Base-by-base conservation (phyloP, 2,329 filamentous ascomycete species). In the Fonsecaea multimorphosa region DNA sequence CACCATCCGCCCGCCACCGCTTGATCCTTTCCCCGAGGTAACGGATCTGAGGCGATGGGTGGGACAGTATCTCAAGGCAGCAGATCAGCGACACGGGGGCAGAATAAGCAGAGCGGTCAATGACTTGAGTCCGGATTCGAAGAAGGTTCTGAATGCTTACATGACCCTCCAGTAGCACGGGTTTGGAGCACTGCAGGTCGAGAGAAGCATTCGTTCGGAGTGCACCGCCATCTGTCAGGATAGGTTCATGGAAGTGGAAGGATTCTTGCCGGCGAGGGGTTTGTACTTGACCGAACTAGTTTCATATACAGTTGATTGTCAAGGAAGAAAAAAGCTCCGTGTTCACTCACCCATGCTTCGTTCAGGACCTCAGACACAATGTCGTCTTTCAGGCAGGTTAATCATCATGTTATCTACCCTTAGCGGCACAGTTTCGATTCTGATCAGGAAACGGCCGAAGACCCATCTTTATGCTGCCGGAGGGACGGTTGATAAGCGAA, bases 21-120 rank as follows among this genome's bases (percentile, higher is more conserved):
- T 84, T 58, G 95, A 98, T 76, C 90, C 93, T 22, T 98, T 93
- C 82, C 90, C 93, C 0, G 91, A 97, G 67, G 88, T 97, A 14
- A 89, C 93, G 61, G 91, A 93, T 66, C 82, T 92, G 60, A 90
- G 90, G 76, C 78, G 76, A 9, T 99, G 94, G 94, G 93, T 97
- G n/a, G 84, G 90, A 63, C 81, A 85, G 69, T 93, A 92, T 76
- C 81, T 97, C 74, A 89, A 89, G 74, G 87, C 89, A 38, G 92
- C 92, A 6, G 92, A 97, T 77, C 81, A 83, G 74, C 87, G 89
- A 73, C 88, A 92, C 72, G 83, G 83, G 54, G 92, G 93, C 1
- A 85, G 86, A 19, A 85, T 97, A 69, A 87, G 85, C 31, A 81
- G 80, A 64, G 94, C 91, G 74, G 90, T 93, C 61, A 82, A 87